Base-by-base conservation (phyloP, 1,139 yeast species). In the Kurtzmaniella quercitrusa region DNA sequence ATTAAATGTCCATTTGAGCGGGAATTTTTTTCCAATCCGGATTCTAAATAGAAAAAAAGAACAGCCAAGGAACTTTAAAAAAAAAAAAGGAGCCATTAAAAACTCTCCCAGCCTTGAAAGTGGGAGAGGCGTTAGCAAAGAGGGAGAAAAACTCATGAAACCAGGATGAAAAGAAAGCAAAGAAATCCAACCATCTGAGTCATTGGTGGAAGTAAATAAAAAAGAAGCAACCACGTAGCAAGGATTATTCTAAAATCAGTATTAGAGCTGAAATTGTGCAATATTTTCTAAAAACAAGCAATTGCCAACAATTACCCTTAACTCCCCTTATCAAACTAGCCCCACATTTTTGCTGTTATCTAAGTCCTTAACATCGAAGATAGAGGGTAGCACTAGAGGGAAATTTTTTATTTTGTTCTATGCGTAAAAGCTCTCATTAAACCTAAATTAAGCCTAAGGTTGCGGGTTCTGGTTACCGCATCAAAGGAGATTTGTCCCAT, bases 401-500 rank as follows among this genome's bases (percentile, higher is more conserved):
- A 26, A 11, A 11, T 26, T 26, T 26, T 26, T 26, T 26, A 26
- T 6, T 26, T 26, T 26, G 30, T 26, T 26, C 30, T 9, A 26
- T 26, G 30, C 30, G 30, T 26, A 26, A n/a, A n/a, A n/a, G n/a
- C n/a, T n/a, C n/a, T n/a, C n/a, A n/a, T 26, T 26, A 6, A 9
- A 26, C 30, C 30, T 26, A 26, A 26, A 26, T 26, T 26, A 26
- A 26, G 30, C 30, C 12, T 26, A 9, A 4, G n/a, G 12, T 26
- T 26, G 30, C 37, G 37, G 37, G 37, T 34, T 34, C 37, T 19
- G 8, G 26, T 19, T 34, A 34, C 37, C 37, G 37, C 23, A 19
- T 20, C 12, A 34, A 34, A 19, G 26, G 37, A 18, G 14, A 8
- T 8, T 30, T 5, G 34, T 14, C 18, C 18, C 18, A 11, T 30